Conservation (phyloP, 257 asterid species). For the Nicotiana sylvestris region DNA sequence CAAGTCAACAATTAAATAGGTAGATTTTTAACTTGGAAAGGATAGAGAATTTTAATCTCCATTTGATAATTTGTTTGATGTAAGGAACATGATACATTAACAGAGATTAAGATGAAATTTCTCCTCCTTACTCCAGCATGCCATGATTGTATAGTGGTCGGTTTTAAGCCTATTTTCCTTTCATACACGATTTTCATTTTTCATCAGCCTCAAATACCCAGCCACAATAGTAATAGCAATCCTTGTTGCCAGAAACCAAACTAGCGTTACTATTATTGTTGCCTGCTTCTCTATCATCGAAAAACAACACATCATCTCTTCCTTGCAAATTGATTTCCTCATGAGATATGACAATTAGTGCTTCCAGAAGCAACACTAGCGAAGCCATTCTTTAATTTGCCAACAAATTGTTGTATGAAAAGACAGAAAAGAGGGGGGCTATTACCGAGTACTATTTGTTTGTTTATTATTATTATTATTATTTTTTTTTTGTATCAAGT, state of each 20-base stretch:
- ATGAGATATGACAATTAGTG: background rate
- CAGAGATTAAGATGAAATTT: background rate
- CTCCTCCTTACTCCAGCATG: background rate
- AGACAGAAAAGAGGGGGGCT: background rate
- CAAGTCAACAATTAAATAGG: background rate
- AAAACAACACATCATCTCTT: background rate
- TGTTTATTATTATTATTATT: too few species aligned
- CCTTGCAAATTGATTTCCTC: background rate
- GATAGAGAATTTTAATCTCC: background rate
- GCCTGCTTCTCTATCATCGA: background rate
- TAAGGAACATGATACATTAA: background rate
- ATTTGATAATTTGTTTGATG: background rate
- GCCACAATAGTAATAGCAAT: background rate
- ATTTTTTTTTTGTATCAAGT: too few species aligned
- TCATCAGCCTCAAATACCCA: background rate
- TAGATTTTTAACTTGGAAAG: background rate
- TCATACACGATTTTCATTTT: background rate
- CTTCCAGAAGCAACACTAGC: conserved; percentile 19
- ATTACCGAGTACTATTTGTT: too few species aligned
- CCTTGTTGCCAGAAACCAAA: background rate
- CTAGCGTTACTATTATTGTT: background rate
- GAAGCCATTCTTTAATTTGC: conserved; percentile 18
- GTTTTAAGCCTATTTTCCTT: background rate
- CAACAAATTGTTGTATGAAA: background rate
- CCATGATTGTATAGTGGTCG: background rate